Base-by-base conservation (phyloP, 148 eudicot genomes). In the Spergularia bocconei region DNA sequence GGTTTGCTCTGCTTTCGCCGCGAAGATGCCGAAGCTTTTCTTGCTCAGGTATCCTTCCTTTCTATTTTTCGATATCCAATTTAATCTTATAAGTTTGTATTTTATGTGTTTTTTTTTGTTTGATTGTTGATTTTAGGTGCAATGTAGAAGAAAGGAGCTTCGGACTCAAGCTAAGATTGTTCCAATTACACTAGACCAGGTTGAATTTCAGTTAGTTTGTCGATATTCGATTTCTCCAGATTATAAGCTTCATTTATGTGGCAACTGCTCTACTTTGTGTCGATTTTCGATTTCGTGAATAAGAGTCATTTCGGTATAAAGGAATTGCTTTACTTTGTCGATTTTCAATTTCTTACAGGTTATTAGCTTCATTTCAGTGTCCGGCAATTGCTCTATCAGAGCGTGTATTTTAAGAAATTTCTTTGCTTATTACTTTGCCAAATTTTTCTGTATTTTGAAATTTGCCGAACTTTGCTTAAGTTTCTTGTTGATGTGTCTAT, bases 121-220 rank as follows among this genome's bases (percentile, higher is more conserved):
- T 58, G 29, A 2, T 64, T 70, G 56, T 66, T 79, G 64, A 36
- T 13, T 59, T 85, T 70, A 94, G 98, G 98, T 88, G 65, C 85
- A 80, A 80, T 67, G 73, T 36, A 85, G 93, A 80, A 90, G 84
- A 82, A 85, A 82, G 73, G 97, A 88, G 77, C 67, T 94, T 64
- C 73, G 78, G 78, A 89, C 88, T 71, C 82, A 86, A 78, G 93
- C 96, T 29, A 94, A 86, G 81, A 91, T 94, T 81, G 97, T 94
- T 75, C 98, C 97, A 1, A 92, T 94, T 62, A 82, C 96, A 14
- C 91, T 94, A 56, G 98, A 92, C 71, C 98, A 94, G 96, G 98
- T 92, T 11, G 11, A 62, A 56, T 72, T 14, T 12, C n/a, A 65
- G 41, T 53, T 14, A 17, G 41, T 72, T 13, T 33, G 2, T 39